These are phyloP conservation scores for Fusarium sp. DNA, from an alignment of 2,329 filamentous ascomycete genomes.

Conservation along the genomic window DNA sequence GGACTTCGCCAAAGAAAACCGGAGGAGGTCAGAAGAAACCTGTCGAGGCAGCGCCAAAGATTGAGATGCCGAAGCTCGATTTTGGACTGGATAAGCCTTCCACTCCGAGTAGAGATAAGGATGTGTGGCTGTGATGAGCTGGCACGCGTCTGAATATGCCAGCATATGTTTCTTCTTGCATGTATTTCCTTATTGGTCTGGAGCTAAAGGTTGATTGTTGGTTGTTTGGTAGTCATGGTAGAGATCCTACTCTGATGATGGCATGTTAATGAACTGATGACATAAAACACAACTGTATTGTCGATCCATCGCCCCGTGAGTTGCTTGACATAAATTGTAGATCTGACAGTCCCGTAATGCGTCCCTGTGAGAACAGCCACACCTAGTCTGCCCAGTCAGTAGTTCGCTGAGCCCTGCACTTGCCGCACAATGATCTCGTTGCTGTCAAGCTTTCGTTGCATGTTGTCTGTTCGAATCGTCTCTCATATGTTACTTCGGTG, in stretches of 20 bases:
- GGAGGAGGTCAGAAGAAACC: slow-evolving; percentile 59
- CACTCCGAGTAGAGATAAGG: slow-evolving; percentile 47
- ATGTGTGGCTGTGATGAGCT: slow-evolving; percentile 48
- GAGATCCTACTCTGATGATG: slow-evolving; percentile 48
- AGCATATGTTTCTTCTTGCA: slow-evolving; percentile 38
- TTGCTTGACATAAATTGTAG: slow-evolving; percentile 24
- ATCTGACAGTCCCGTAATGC: slow-evolving; percentile 12
- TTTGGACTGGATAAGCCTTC: slow-evolving; percentile 55
- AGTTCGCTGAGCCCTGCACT: neutral
- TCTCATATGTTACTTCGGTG: slow-evolving; percentile 57
- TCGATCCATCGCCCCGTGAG: slow-evolving; percentile 17
- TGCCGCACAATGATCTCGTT: neutral
- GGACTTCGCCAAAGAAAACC: slow-evolving; percentile 48
- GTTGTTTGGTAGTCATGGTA: slow-evolving; percentile 46
- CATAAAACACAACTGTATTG: slow-evolving; percentile 40
- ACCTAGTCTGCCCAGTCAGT: neutral
- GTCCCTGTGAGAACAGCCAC: slow-evolving; percentile 2
- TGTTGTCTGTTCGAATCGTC: neutral
- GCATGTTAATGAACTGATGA: slow-evolving; percentile 56
- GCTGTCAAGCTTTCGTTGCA: neutral
- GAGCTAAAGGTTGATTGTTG: slow-evolving; percentile 43
- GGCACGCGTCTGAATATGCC: slow-evolving; percentile 22
- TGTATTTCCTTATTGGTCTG: slow-evolving; percentile 40
- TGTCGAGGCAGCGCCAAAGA: slow-evolving; percentile 66
- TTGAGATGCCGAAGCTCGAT: slow-evolving; percentile 70